Base-by-base conservation (phyloP, 164 flowering plant genomes). In the Warburgia ugandensis region DNA sequence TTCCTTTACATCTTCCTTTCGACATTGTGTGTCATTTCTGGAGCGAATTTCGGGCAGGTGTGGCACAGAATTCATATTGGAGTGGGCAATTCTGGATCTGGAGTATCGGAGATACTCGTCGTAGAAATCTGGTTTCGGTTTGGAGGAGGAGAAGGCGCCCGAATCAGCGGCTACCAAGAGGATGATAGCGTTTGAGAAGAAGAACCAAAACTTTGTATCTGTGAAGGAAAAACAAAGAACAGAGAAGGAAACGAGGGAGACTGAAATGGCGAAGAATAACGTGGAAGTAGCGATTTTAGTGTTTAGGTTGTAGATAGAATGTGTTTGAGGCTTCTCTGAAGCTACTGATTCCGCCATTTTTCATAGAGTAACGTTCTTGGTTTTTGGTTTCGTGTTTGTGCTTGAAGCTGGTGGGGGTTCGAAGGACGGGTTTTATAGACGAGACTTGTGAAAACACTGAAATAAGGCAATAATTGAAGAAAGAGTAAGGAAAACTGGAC, bases 121-220 rank as follows among this genome's bases (percentile, higher is more conserved):
- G 43, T 66, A 64, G 35, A 70, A 28, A 37, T 67, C 76, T 3
- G 55, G 27, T 10, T 37, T 48, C n/a, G n/a, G n/a, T n/a, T n/a
- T n/a, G n/a, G n/a, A n/a, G 5, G 79, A 67, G 36, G 77, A 71
- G 64, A 70, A 79, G 1, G 72, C 65, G 9, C 73, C 72, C 31
- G 70, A 80, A 46, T 80, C 84, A 1, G 61, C 75, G 0, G 77
- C 82, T 9, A 76, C 61, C 29, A 50, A 71, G 71, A 83, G 58
- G 44, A 83, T 68, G 55, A 78, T 72, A 36, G 77, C 71, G 77
- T 80, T 77, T 58, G 76, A 69, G 35, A 80, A 61, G 61, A 79
- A 44, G 50, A 79, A 83, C 90, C 85, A 83, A 36, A 83, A 83
- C 9, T 63, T 76, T 59, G 75, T 65, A 64, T 67, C 74, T 45